A percentile compares a stretch with the other conserved stretches of the same genome.
phyloP scores from a whole-genome alignment of 495 filamentous ascomycete species.

The Xylaria curta region DNA sequence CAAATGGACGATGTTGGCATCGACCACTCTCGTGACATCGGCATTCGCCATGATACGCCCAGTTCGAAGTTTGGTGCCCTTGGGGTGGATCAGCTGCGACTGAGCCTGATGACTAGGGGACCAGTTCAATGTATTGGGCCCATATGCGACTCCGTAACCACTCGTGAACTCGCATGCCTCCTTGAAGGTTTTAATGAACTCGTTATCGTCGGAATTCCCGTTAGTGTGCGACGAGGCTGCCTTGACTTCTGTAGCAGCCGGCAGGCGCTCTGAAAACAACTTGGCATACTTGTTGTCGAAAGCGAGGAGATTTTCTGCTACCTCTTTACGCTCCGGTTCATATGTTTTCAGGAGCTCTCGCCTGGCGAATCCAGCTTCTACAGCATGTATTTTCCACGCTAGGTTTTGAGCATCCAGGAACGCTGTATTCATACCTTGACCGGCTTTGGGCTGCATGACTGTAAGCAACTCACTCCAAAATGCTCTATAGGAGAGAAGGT shows the following conservation, averaged over 20 bases:
- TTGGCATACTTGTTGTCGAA: slow-evolving; percentile 77
- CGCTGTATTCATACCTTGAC: slow-evolving; percentile 85
- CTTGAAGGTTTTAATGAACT: slow-evolving; percentile 73
- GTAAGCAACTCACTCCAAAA: slow-evolving; percentile 13
- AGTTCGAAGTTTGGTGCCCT: slow-evolving; percentile 64
- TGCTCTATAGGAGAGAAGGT: neutral
- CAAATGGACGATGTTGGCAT: slow-evolving; percentile 84
- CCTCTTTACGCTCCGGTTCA: slow-evolving; percentile 68
- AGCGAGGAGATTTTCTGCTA: slow-evolving; percentile 73
- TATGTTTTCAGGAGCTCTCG: slow-evolving; percentile 72
- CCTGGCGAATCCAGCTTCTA: slow-evolving; percentile 66
- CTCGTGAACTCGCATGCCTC: slow-evolving; percentile 74
- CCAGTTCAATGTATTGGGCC: slow-evolving; percentile 65
- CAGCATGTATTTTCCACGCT: slow-evolving; percentile 81
- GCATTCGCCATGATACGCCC: slow-evolving; percentile 77
- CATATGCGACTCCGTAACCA: slow-evolving; percentile 74
- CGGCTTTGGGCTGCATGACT: slow-evolving; percentile 68
- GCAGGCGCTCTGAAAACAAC: slow-evolving; percentile 67
- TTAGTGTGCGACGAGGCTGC: slow-evolving; percentile 47
- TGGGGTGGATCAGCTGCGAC: slow-evolving; percentile 69
- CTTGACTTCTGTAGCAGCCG: slow-evolving; percentile 56
- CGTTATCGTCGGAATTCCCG: slow-evolving; percentile 60
- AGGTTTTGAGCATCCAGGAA: slow-evolving; percentile 84
- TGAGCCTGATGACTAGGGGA: slow-evolving; percentile 74
- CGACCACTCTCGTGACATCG: slow-evolving; percentile 80